Evolutionary conservation across 2,329 filamentous ascomycete genomes (phyloP).

Genomic region (Hypoxylon sp.): DNA sequence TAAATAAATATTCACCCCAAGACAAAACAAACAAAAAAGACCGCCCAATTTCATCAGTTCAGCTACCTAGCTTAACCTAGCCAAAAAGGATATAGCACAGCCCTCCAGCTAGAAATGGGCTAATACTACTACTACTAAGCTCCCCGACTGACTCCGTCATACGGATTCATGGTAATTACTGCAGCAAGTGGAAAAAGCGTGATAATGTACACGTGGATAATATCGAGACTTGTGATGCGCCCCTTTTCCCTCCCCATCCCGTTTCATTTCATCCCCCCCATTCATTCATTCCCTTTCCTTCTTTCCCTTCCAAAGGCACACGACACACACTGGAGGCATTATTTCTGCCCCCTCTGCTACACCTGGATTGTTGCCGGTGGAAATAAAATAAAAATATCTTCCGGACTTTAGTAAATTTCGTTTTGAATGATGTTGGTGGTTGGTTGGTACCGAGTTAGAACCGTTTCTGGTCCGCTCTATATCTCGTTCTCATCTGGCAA

Average conservation of each 20-base stretch:
- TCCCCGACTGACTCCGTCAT: background rate
- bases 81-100: background rate
- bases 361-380: constrained; percentile 7
- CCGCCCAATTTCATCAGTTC: background rate
- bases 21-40: background rate
- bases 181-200: constrained; percentile 4
- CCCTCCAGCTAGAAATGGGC: too few relatives aligned
- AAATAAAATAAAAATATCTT: constrained; percentile 20
- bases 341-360: background rate
- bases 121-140: too few relatives aligned
- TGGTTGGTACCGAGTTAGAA: constrained; percentile 19
- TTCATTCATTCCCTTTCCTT: constrained; percentile 1
- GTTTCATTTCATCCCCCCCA: too few relatives aligned
- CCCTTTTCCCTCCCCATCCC: constrained; percentile 9
- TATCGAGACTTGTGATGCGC: constrained; percentile 20
- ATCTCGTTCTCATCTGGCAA: constrained; percentile 16
- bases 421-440: constrained; percentile 8
- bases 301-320: background rate
- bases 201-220: constrained; percentile 38
- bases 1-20: background rate
- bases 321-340: background rate
- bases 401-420: constrained; percentile 5
- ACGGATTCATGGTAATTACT: constrained; percentile 1
- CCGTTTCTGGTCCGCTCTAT: constrained; percentile 40
- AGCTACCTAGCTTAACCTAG: constrained; percentile 1